These are phyloP conservation scores for Paradendryphiella salina DNA, from an alignment of 2,329 filamentous ascomycete genomes.

Conservation along the genomic window DNA sequence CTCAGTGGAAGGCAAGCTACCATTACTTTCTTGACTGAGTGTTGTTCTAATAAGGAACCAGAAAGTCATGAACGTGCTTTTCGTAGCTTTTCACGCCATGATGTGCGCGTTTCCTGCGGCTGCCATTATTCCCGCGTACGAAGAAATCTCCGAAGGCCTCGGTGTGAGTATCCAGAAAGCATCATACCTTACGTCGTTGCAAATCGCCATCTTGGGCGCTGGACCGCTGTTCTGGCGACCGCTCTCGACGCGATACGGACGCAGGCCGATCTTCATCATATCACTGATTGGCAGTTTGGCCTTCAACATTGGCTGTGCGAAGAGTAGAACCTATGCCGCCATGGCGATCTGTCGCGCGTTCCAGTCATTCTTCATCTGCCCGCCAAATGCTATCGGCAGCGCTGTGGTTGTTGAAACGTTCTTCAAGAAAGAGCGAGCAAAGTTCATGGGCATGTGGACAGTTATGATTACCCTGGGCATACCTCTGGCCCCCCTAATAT, in stretches of 20 bases:
- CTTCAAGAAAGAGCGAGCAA: slow-evolving; percentile 59
- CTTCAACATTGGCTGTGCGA: slow-evolving; percentile 59
- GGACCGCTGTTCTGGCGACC: slow-evolving; percentile 62
- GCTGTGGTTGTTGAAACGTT: slow-evolving; percentile 62
- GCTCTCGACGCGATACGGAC: slow-evolving; percentile 58
- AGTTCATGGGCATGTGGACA: slow-evolving; percentile 63
- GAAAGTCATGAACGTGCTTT: slow-evolving; percentile 57
- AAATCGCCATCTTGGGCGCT: slow-evolving; percentile 58
- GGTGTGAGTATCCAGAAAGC: slow-evolving; percentile 54
- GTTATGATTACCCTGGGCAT: slow-evolving; percentile 56
- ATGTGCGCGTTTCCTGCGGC: slow-evolving; percentile 62
- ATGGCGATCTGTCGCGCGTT: slow-evolving; percentile 59
- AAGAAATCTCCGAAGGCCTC: slow-evolving; percentile 57
- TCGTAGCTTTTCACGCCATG: slow-evolving; percentile 61
- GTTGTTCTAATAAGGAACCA: slow-evolving; percentile 24
- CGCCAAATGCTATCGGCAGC: slow-evolving; percentile 59
- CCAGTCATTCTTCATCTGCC: slow-evolving; percentile 60
- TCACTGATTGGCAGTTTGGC: slow-evolving; percentile 54
- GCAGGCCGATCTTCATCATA: slow-evolving; percentile 59
- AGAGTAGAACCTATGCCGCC: slow-evolving; percentile 53
- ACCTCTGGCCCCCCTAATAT: slow-evolving; percentile 49
- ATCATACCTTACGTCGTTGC: slow-evolving; percentile 60
- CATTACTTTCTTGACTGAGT: not conserved
- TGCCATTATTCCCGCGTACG: slow-evolving; percentile 59
- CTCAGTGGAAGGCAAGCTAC: slow-evolving; percentile 52